phyloP scores from a whole-genome alignment of 176 grass and related monocot species.

The bread wheat (Triticum aestivum) region IWGSC_CS_RefSeq_v2.1 NC_057801.1:6063012-6063511 shows the following conservation, averaged over 20 bases:
- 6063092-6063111: neutral
- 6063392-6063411: no score
- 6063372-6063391: no score
- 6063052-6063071: neutral
- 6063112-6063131: neutral
- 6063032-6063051: no score
- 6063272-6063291: conserved; percentile 34
- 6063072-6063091: neutral
- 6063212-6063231: neutral
- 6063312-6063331: conserved; percentile 40
- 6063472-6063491: neutral
- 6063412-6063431: no score
- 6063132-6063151: neutral
- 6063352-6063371: conserved; percentile 17
- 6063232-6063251: conserved; percentile 6
- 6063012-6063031: neutral
- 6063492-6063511: neutral
- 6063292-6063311: conserved; percentile 46
- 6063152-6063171: neutral
- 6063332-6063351: conserved; percentile 32
- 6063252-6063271: conserved; percentile 60
- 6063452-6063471: no score
- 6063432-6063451: no score
- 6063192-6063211: neutral
- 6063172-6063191: no score